Conservation (phyloP, 768 basidiomycete species). For the Phylloporus scabripes region DNA sequence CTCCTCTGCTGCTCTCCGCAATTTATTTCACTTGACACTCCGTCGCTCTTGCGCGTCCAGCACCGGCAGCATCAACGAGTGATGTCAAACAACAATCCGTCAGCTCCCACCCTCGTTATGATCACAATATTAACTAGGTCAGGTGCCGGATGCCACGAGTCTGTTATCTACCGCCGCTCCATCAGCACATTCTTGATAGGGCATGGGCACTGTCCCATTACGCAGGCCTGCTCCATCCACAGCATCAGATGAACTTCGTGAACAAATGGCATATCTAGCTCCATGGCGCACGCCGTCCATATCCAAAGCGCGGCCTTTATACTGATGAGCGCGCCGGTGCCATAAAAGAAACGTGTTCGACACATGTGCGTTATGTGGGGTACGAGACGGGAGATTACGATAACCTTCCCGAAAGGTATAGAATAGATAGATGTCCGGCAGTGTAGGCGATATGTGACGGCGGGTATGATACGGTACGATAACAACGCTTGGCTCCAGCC, state of each 20-base stretch:
- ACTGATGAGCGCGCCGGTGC: not conserved
- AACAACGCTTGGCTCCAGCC: not conserved
- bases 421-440: slow-evolving; percentile 1
- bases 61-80: not conserved
- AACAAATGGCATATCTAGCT: not conserved
- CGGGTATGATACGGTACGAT: slow-evolving; percentile 8
- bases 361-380: not conserved
- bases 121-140: not conserved
- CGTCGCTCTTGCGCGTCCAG: not conserved
- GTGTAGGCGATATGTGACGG: slow-evolving; percentile 7
- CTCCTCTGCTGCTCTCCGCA: no score
- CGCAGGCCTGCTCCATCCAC: not conserved
- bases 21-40: no score
- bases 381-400: not conserved
- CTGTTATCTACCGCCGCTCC: not conserved
- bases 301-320: not conserved
- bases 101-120: not conserved
- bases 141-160: not conserved
- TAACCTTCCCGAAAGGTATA: not conserved
- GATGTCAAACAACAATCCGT: not conserved
- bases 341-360: not conserved
- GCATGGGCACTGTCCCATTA: not conserved
- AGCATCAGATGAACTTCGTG: not conserved
- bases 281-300: not conserved
- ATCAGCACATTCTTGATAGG: not conserved